Evolutionary conservation across 1,139 yeast species (phyloP), one percentile per base, ranked within the genome.

Genomic region (Candida dubliniensis): DNA sequence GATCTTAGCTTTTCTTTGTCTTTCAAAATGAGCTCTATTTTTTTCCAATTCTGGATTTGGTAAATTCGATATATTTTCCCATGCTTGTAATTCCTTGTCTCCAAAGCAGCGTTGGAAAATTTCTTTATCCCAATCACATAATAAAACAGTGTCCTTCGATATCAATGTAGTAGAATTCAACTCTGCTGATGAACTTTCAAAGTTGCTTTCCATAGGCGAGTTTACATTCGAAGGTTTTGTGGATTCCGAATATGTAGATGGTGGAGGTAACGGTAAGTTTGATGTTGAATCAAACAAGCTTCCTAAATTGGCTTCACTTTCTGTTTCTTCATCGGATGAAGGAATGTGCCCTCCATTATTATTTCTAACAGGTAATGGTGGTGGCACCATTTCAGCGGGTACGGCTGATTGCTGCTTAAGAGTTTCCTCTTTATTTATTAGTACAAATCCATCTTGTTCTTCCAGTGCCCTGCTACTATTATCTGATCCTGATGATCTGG

Each of bases 121-220:
- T 2, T 65, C 72, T 4, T 66, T 61, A 30, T 72, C 68, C 95
- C 96, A 89, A 54, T 87, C 87, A 59, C 95, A 83, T 8, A 88
- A 76, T 25, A 89, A 64, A 1, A 85, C 77, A 29, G 77, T 79
- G 35, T 69, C 72, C 33, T 63, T 52, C 4, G 52, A 54, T 8
- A 69, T 53, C 39, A 67, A 56, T 8, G 43, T 35, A n/a, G 18
- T 9, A 6, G 27, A 32, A 12, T 37, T 37, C 15, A 37, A 32
- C 18, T 41, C 43, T 8, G 51, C 39, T 12, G 48, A 35, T 23
- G 44, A 13, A n/a, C 34, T 30, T 8, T 36, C 45, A 31, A 34
- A 36, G n/a, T 46, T 40, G 4, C 49, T 41, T 10, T 50, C 61
- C 23, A 48, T 41, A 2, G 67, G 67, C 0, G 67, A 60, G 40